A percentile compares a stretch with the other conserved stretches of the same genome.
phyloP scores from a whole-genome alignment of 2,329 filamentous ascomycete species.

The Ophiostoma australiae region DNA sequence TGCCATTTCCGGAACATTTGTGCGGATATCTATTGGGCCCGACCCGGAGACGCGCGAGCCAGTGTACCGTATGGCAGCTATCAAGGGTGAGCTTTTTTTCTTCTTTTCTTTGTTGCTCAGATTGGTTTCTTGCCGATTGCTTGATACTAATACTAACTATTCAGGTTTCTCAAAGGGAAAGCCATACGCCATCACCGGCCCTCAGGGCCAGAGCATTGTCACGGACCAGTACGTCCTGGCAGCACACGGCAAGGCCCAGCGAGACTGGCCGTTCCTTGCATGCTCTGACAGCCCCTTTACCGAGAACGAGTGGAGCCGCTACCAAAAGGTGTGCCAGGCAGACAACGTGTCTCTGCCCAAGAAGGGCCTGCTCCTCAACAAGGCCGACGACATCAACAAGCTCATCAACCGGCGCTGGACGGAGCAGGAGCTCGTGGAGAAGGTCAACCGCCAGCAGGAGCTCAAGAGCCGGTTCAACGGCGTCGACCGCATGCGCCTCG shows the following conservation, averaged over 20 bases:
- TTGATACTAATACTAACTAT: neutral
- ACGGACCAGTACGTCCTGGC: slow-evolving; percentile 81
- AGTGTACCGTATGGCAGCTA: slow-evolving; percentile 80
- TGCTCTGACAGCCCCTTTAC: slow-evolving; percentile 75
- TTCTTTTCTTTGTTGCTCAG: neutral
- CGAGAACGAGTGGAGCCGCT: slow-evolving; percentile 69
- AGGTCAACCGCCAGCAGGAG: slow-evolving; percentile 65
- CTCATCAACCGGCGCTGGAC: slow-evolving; percentile 78
- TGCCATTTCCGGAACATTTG: slow-evolving; percentile 76
- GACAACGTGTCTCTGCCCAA: slow-evolving; percentile 71
- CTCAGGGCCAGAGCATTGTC: slow-evolving; percentile 69
- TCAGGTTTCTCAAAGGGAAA: slow-evolving; percentile 71
- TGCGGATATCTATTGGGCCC: slow-evolving; percentile 75
- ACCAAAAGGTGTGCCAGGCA: slow-evolving; percentile 66
- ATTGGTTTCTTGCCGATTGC: neutral
- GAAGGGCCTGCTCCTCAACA: slow-evolving; percentile 61
- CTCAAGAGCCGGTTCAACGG: slow-evolving; percentile 63
- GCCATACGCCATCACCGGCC: slow-evolving; percentile 74
- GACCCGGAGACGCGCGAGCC: slow-evolving; percentile 67
- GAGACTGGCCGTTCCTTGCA: slow-evolving; percentile 83
- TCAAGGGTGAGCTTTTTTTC: slow-evolving; percentile 60
- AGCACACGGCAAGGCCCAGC: slow-evolving; percentile 75
- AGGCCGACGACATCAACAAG: slow-evolving; percentile 74
- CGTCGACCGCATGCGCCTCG: slow-evolving; percentile 62
- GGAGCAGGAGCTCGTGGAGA: slow-evolving; percentile 73